Evolutionary conservation across 1,284 basidiomycete species (phyloP).

Genomic region (Tremellales sp.): DNA sequence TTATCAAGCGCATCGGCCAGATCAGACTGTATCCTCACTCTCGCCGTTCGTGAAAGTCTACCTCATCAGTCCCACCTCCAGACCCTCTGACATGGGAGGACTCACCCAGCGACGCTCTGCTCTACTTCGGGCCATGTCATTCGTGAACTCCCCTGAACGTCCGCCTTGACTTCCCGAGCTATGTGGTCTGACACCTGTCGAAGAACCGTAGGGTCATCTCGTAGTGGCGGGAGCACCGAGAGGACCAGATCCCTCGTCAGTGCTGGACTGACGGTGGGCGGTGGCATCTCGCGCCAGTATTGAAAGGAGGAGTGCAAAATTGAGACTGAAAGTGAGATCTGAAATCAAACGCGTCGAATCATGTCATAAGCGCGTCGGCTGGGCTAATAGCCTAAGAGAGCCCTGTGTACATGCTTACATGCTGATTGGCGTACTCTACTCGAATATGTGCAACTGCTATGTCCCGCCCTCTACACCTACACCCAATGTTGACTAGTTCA

Average conservation of each 20-base stretch:
- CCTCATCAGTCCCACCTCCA: background rate
- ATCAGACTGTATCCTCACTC: constrained; percentile 29
- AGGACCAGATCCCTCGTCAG: background rate
- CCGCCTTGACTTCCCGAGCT: background rate
- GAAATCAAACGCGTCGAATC: too few relatives aligned
- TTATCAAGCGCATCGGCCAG: constrained; percentile 30
- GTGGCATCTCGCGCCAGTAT: too few relatives aligned
- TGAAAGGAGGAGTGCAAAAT: too few relatives aligned
- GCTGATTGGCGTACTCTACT: too few relatives aligned
- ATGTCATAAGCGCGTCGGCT: too few relatives aligned
- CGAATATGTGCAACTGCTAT: too few relatives aligned
- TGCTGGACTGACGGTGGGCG: background rate
- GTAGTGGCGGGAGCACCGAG: background rate
- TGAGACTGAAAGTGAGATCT: too few relatives aligned
- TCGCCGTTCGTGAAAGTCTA: constrained; percentile 20
- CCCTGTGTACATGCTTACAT: too few relatives aligned
- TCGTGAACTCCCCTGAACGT: background rate
- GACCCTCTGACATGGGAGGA: background rate
- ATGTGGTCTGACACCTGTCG: background rate
- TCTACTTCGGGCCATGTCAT: background rate
- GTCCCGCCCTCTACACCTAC: too few relatives aligned
- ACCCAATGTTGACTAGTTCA: too few relatives aligned
- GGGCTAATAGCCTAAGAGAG: too few relatives aligned
- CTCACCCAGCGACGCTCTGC: constrained; percentile 1
- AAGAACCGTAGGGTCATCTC: background rate